These are phyloP conservation scores for Andrographis paniculata DNA, from an alignment of 305 asterid genomes.

Conservation along the genomic window DNA sequence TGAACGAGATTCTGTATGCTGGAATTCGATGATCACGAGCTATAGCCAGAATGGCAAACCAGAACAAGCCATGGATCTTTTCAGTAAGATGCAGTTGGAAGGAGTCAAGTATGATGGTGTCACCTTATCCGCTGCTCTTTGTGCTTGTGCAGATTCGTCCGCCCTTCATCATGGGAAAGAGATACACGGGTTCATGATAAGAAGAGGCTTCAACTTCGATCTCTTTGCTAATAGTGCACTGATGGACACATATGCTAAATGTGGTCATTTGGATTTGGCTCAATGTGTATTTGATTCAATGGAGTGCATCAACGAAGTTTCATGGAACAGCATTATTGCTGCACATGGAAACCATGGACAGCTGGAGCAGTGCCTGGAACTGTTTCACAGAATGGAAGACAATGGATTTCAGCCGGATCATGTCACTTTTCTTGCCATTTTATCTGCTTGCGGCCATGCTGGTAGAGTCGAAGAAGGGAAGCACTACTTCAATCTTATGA, in stretches of 20 bases:
- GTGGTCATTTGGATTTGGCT: conserved; percentile 56
- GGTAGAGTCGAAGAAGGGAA: conserved; percentile 69
- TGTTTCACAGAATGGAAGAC: conserved; percentile 47
- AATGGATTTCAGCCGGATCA: conserved; percentile 58
- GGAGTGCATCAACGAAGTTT: conserved; percentile 58
- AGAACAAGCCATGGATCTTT: conserved; percentile 50
- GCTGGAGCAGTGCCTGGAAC: conserved; percentile 30
- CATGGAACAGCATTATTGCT: conserved; percentile 86
- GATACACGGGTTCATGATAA: conserved; percentile 61
- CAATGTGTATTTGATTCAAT: conserved; percentile 46
- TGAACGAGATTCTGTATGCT: conserved; percentile 63
- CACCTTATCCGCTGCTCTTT: conserved; percentile 69
- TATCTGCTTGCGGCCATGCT: conserved; percentile 75
- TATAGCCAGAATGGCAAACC: conserved; percentile 74
- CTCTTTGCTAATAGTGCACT: conserved; percentile 57
- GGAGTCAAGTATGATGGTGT: conserved; percentile 61
- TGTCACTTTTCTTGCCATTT: conserved; percentile 63
- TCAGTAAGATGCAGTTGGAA: conserved; percentile 49
- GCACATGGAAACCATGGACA: conserved; percentile 80
- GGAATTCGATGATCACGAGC: conserved; percentile 71
- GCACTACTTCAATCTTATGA: conserved; percentile 44
- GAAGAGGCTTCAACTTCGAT: conserved; percentile 39
- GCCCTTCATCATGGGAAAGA: conserved; percentile 57
- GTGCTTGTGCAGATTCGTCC: conserved; percentile 61
- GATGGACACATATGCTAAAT: conserved; percentile 74